phyloP scores from a whole-genome alignment of 129 eudicot genomes.

The Gnaphalium uliginosum region DNA sequence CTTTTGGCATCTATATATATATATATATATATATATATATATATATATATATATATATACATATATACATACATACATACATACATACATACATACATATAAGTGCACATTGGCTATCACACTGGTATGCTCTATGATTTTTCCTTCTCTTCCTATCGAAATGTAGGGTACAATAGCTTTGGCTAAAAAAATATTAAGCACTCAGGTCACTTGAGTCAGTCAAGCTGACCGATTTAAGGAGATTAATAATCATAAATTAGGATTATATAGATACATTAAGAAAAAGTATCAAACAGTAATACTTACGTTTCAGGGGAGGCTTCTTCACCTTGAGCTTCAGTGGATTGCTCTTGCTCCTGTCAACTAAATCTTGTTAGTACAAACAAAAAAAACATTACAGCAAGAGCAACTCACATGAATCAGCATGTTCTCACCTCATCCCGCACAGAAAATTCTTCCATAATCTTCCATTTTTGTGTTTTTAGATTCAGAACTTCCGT shows the following conservation, averaged over 20 bases:
- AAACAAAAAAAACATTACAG: slow-evolving; percentile 6
- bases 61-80: too few species aligned
- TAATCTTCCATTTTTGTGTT: slow-evolving; percentile 59
- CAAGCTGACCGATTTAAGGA: not conserved
- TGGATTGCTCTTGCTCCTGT: slow-evolving; percentile 50
- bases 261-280: not conserved
- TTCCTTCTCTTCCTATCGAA: not conserved
- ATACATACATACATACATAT: too few species aligned
- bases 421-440: slow-evolving; percentile 49
- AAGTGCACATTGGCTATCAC: not conserved
- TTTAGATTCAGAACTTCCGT: slow-evolving; percentile 51
- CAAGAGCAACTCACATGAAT: not conserved
- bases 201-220: not conserved
- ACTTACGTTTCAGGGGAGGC: slow-evolving; percentile 70
- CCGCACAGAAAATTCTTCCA: slow-evolving; percentile 33
- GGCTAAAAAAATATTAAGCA: not conserved
- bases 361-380: slow-evolving; percentile 30
- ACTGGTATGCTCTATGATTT: not conserved
- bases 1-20: not conserved
- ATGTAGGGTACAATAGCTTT: not conserved
- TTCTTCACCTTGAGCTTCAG: slow-evolving; percentile 49
- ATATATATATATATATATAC: too few species aligned
- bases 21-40: too few species aligned
- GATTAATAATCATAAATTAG: not conserved
- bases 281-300: slow-evolving; percentile 18